Evolutionary conservation across 352 stramenopile genomes (phyloP).

Genomic region (Pythium vanterpoolii): DNA sequence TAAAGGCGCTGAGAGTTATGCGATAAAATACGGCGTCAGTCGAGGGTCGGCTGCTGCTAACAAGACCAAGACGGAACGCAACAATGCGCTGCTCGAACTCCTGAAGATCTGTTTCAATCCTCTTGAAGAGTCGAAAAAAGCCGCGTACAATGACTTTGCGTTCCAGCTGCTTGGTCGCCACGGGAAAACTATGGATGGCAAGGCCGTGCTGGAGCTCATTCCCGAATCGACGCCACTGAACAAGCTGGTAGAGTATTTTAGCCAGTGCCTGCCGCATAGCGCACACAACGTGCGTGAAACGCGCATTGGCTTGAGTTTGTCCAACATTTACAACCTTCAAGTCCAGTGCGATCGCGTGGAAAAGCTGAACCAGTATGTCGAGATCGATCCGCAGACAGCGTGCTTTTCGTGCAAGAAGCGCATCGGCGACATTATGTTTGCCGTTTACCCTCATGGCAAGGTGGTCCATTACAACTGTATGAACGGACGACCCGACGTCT

Average conservation of each 20-base stretch:
- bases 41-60: constrained; percentile 19
- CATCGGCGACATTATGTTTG: constrained; percentile 87
- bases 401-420: constrained; percentile 84
- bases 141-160: constrained; percentile 74
- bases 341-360: constrained; percentile 85
- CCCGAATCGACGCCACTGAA: constrained; percentile 63
- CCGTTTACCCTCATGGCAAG: constrained; percentile 82
- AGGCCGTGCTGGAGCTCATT: constrained; percentile 63
- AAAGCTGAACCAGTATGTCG: constrained; percentile 69
- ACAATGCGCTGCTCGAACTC: constrained; percentile 71
- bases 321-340: constrained; percentile 89
- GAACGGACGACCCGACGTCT: constrained; percentile 78
- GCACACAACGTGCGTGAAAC: constrained; percentile 82
- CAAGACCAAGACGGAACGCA: constrained; percentile 58
- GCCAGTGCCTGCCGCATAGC: constrained; percentile 70
- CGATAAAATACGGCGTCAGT: constrained; percentile 67
- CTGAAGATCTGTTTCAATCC: constrained; percentile 81
- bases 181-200: constrained; percentile 74
- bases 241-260: constrained; percentile 86
- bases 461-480: constrained; percentile 89
- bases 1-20: constrained; percentile 78
- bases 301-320: constrained; percentile 76
- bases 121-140: constrained; percentile 74
- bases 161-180: constrained; percentile 76
- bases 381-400: constrained; percentile 77